A percentile compares a stretch with the other conserved stretches of the same genome.
Evolutionary conservation across 306 rosid genomes (phyloP).

Genomic region (Cucurbita argyrosperma): DNA sequence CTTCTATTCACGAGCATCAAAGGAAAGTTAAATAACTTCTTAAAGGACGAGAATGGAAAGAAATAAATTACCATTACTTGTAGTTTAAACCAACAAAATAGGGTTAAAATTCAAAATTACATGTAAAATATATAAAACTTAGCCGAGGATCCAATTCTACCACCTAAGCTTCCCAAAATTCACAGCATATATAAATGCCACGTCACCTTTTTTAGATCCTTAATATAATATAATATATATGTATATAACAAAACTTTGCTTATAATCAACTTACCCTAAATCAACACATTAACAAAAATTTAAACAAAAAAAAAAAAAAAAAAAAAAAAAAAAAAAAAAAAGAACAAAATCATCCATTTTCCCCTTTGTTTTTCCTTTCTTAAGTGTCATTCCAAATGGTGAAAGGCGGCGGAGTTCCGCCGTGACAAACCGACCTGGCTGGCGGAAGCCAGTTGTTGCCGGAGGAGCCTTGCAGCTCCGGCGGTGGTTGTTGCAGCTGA

Average conservation of each 20-base stretch:
- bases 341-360: neutral
- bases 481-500: conserved; percentile 19
- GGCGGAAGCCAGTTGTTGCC: conserved; percentile 59
- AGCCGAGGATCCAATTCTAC: conserved; percentile 21
- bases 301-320: neutral
- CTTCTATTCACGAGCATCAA: too few species aligned
- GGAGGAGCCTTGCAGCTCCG: conserved; percentile 9
- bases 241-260: neutral
- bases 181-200: conserved; percentile 25
- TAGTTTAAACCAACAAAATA: neutral
- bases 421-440: conserved; percentile 38
- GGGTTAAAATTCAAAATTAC: conserved; percentile 20
- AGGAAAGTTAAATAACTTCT: too few species aligned
- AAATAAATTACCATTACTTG: neutral
- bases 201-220: conserved; percentile 14
- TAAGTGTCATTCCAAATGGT: conserved; percentile 57
- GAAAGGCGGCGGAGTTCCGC: conserved; percentile 42
- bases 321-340: neutral
- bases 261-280: neutral
- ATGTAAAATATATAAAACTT: conserved; percentile 7
- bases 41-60: neutral
- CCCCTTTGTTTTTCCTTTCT: neutral
- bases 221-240: neutral
- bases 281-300: neutral
- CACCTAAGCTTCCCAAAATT: conserved; percentile 26